These are phyloP conservation scores for Pyrus communis DNA, from an alignment of 306 rosid genomes.

Conservation along the genomic window DNA sequence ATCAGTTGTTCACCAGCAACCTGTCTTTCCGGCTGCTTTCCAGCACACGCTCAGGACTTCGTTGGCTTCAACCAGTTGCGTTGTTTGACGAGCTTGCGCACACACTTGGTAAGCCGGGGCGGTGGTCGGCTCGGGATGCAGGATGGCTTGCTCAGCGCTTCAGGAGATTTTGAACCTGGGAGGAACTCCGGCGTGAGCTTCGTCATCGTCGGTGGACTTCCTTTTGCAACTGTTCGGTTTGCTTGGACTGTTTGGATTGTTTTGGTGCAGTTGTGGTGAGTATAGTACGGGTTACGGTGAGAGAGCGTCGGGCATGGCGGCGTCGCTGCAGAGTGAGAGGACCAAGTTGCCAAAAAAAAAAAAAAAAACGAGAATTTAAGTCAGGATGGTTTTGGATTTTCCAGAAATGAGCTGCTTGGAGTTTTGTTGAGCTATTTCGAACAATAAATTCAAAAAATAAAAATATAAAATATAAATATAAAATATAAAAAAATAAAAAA, in stretches of 20 bases:
- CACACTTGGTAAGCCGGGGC: constrained; percentile 26
- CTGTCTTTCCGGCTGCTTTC: constrained; percentile 26
- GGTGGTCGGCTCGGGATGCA: constrained; percentile 43
- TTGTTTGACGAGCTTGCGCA: constrained; percentile 35
- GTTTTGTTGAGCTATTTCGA: neutral
- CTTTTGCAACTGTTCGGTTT: constrained; percentile 28
- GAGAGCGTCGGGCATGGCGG: neutral
- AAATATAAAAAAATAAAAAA: no score
- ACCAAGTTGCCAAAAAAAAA: neutral
- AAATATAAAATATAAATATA: no score
- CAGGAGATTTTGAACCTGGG: constrained; percentile 18
- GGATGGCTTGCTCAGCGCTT: constrained; percentile 58
- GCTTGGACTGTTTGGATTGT: neutral
- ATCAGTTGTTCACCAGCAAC: no score
- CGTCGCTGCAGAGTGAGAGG: neutral
- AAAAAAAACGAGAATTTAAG: neutral
- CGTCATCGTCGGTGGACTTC: constrained; percentile 11
- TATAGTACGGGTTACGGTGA: neutral
- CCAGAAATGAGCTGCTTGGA: neutral
- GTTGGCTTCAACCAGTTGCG: constrained; percentile 50
- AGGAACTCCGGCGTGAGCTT: neutral
- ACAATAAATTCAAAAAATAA: no score
- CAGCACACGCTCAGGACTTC: constrained; percentile 57
- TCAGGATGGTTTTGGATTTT: neutral
- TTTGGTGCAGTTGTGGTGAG: neutral